Evolutionary conservation across 306 rosid species (phyloP).

Genomic region (Ziziphus jujuba): DNA sequence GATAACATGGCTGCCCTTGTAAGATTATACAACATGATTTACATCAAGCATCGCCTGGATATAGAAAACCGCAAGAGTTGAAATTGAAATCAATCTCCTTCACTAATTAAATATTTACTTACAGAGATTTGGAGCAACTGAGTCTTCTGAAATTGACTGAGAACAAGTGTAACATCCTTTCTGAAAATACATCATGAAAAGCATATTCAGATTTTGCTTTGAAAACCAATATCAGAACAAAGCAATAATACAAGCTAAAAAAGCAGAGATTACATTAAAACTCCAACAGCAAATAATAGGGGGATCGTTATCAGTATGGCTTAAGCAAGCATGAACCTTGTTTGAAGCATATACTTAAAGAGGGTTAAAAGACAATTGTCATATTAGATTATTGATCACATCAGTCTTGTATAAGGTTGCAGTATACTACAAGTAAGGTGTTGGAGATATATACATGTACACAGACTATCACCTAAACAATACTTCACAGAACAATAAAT

Average conservation of each 20-base stretch:
- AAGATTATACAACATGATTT: neutral
- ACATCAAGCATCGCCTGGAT: neutral
- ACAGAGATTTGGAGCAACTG: slow-evolving; percentile 87
- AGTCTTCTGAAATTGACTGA: slow-evolving; percentile 73
- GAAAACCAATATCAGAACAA: neutral
- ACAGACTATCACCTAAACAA: no score
- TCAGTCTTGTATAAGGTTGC: no score
- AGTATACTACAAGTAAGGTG: no score
- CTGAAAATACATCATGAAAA: slow-evolving; percentile 47
- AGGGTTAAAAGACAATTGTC: no score
- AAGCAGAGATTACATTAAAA: neutral
- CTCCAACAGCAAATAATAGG: neutral
- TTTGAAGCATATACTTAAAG: no score
- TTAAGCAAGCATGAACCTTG: no score
- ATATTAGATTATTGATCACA: no score
- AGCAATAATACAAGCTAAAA: neutral
- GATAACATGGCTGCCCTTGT: neutral
- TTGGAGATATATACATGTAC: no score
- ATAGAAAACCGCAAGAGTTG: slow-evolving; percentile 11
- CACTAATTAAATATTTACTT: slow-evolving; percentile 33
- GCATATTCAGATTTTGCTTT: neutral
- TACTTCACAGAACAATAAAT: no score
- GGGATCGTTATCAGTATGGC: neutral
- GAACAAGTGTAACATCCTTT: slow-evolving; percentile 87
- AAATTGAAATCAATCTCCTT: slow-evolving; percentile 21